phyloP scores from a whole-genome alignment of 192 early-diverging fungal genomes.

The Obelidium mucronatum region DNA sequence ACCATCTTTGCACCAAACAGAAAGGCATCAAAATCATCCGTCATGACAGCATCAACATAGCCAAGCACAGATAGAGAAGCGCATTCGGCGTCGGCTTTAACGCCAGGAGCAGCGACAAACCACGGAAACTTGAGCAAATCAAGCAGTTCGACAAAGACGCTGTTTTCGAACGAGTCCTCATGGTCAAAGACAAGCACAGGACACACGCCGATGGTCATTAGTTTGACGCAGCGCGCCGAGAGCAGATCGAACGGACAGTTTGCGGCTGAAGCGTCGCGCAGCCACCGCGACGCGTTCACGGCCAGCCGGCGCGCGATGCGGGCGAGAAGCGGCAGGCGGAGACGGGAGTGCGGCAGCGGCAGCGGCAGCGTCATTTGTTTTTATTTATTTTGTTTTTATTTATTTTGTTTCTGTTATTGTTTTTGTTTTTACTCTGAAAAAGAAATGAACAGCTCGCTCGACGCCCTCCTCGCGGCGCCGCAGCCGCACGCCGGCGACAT shows the following conservation, averaged over 20 bases:
- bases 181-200: conserved; percentile 6
- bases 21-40: conserved; percentile 45
- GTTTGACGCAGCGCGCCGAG: not conserved
- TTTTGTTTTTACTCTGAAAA: no score
- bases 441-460: no score
- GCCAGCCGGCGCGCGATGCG: not conserved
- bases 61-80: conserved; percentile 30
- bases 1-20: conserved; percentile 44
- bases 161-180: not conserved
- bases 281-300: not conserved
- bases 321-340: not conserved
- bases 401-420: no score
- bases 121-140: not conserved
- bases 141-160: not conserved
- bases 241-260: not conserved
- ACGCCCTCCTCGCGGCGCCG: no score
- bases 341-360: not conserved
- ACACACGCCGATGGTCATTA: not conserved
- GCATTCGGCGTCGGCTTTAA: conserved; percentile 46
- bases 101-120: not conserved
- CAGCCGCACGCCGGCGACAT: no score
- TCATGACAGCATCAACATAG: conserved; percentile 40
- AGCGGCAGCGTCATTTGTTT: not conserved
- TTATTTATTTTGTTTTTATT: not conserved
- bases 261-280: no score